These are phyloP conservation scores for Plasmodium ovale DNA, from an alignment of 169 alveolate species.

Conservation along the genomic window DNA sequence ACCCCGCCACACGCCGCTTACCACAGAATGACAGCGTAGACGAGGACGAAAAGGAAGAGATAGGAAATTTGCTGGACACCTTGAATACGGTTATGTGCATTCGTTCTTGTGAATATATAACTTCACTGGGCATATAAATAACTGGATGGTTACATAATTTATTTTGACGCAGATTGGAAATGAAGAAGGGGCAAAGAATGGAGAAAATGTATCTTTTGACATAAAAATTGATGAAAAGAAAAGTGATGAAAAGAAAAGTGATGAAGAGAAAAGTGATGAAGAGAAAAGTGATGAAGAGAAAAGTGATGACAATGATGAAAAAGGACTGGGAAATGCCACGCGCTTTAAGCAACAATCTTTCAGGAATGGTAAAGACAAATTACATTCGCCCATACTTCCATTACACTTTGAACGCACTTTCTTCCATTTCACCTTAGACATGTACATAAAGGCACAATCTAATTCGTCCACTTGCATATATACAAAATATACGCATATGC, in stretches of 20 bases:
- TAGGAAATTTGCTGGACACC: slow-evolving; percentile 53
- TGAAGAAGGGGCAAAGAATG: background rate
- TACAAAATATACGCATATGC: background rate
- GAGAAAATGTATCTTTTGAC: background rate
- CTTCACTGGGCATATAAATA: background rate
- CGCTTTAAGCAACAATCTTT: slow-evolving; percentile 44
- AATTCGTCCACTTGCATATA: no score
- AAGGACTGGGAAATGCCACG: background rate
- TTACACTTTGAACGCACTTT: background rate
- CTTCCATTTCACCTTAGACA: background rate
- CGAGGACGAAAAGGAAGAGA: slow-evolving; percentile 49
- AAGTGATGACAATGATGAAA: background rate
- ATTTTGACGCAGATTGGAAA: background rate
- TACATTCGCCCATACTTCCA: background rate
- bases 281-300: slow-evolving; percentile 8
- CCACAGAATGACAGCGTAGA: slow-evolving; percentile 14
- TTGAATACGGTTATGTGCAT: slow-evolving; percentile 39
- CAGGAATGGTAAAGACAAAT: slow-evolving; percentile 41
- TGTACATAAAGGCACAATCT: background rate
- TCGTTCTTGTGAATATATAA: background rate
- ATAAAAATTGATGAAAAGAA: background rate
- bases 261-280: slow-evolving; percentile 1
- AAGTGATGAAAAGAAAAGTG: slow-evolving; percentile 13
- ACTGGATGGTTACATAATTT: background rate
- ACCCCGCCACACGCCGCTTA: no score